These are phyloP conservation scores for Chloris gayana DNA, from an alignment of 176 grass and related monocot species.

Conservation along the genomic window DNA sequence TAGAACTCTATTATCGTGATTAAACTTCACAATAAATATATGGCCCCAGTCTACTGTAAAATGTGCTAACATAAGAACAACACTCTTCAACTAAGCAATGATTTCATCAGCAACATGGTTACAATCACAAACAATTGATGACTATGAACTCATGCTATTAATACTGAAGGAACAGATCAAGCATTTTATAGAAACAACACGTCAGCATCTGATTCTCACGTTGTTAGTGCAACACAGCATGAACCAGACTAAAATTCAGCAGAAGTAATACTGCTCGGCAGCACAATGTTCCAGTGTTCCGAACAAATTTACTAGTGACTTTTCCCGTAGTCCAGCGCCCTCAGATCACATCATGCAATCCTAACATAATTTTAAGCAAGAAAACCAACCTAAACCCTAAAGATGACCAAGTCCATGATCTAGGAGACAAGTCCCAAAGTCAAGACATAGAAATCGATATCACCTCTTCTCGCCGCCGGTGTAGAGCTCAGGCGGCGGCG, in stretches of 20 bases:
- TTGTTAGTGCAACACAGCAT: not conserved
- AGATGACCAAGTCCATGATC: conserved; percentile 22
- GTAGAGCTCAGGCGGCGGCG: conserved; percentile 52
- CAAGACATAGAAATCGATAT: not conserved
- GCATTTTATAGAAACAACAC: not conserved
- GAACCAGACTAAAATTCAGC: conserved; percentile 20
- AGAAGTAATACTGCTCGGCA: not conserved
- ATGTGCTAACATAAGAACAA: conserved; percentile 18
- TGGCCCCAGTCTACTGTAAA: not conserved
- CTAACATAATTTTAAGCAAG: not conserved
- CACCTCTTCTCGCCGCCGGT: conserved; percentile 71
- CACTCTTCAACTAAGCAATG: conserved; percentile 5
- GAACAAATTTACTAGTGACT: not conserved
- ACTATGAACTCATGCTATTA: not conserved
- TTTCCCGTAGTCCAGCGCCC: not conserved
- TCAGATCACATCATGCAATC: not conserved
- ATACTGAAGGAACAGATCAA: not conserved
- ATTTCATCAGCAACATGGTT: not conserved
- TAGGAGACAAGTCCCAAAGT: not conserved
- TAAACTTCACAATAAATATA: conserved; percentile 15
- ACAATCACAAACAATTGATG: conserved; percentile 3
- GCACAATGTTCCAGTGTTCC: not conserved
- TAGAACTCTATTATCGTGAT: not conserved
- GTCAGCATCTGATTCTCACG: not conserved
- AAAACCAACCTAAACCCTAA: conserved; percentile 33